Evolutionary conservation across 495 filamentous ascomycete species (phyloP), one percentile per base, ranked within the genome.

Genomic region (Penicillium chermesinum): DNA sequence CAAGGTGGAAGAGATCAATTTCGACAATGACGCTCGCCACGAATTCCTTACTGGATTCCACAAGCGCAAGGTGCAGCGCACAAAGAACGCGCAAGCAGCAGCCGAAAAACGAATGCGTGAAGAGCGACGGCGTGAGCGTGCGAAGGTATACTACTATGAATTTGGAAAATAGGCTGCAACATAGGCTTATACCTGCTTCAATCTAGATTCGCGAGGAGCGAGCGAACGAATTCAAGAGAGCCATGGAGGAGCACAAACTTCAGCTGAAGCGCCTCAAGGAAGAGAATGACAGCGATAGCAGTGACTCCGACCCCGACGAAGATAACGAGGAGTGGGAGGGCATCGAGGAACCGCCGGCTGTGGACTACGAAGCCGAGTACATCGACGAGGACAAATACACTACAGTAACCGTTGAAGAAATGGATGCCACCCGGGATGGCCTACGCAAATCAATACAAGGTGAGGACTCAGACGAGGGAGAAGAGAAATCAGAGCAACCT

Each of bases 41-140:
- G 86, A 96, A 52, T 98, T 87, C 56, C 77, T 98, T 32, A 95
- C 88, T 6, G 93, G 93, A 3, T 98, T 98, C 70, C 91, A 89
- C 72, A 96, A 96, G 75, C 85, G 93, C 62, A 98, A 98, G 64
- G 69, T 85, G 43, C 82, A 85, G 58, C 78, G 93, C 15, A 80
- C 80, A 46, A 91, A 91, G 68, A 73, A 85, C 69, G 93, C 91
- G 7, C 83, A 93, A 60, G 86, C 88, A 39, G 72, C 82, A 38
- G 88, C 88, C 7, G 78, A 76, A 27, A 79, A 87, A 27, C 83
- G 77, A 63, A 86, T 81, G 16, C 77, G 81, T 37, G 80, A 89
- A 57, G 87, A 89, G 64, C 87, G 76, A 61, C 80, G 87, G 41
- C 67, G 70, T 48, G 72, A 85, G 49, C 72, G 93, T 63, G 84